Evolutionary conservation across 306 rosid species (phyloP), one percentile per base, ranked within the genome.

Genomic region (Lathyrus tuberosus): DNA sequence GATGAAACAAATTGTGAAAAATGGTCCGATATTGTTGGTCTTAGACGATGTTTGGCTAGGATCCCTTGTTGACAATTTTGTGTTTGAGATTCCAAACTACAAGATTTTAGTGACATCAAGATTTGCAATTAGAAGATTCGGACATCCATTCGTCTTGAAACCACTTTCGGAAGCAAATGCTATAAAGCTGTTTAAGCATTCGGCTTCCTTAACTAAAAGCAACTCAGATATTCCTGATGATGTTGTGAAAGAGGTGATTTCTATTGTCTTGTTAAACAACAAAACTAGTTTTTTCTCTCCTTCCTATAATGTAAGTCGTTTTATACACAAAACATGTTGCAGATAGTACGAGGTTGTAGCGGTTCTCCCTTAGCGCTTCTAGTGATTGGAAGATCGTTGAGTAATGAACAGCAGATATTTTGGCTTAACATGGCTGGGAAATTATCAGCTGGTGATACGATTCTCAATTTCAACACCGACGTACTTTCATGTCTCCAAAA

Each of bases 31-130:
- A 4, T 12, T 89, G 73, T 58, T 87, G 78, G 87, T 89, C 13
- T 38, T 89, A 14, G 96, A 89, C 48, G 87, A 85, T 72, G 89
- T 89, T 71, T 78, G 83, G 87, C 41, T 54, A 0, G 78, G 66
- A 31, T 76, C 53, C 64, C 80, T 88, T 47, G 51, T 88, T 53
- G 86, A 86, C 0, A 83, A 81, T 4, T 79, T 88, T 16, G 9
- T 14, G 18, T 78, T 82, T 40, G 13, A 65, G 33, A 75, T 78
- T 5, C 63, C 84, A 44, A 58, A 75, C 15, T 84, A 65, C 75
- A 89, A 82, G 76, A 74, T 87, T 71, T 52, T 92, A 62, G 90
- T 86, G 61, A 89, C 91, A 37, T 92, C 96, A 17, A 79, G 89
- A 70, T 78, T 31, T 10, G 31, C 47, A 44, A 79, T 89, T n/a